These are phyloP conservation scores for Calonectria crousiana DNA, from an alignment of 2,329 filamentous ascomycete genomes.

Conservation along the genomic window DNA sequence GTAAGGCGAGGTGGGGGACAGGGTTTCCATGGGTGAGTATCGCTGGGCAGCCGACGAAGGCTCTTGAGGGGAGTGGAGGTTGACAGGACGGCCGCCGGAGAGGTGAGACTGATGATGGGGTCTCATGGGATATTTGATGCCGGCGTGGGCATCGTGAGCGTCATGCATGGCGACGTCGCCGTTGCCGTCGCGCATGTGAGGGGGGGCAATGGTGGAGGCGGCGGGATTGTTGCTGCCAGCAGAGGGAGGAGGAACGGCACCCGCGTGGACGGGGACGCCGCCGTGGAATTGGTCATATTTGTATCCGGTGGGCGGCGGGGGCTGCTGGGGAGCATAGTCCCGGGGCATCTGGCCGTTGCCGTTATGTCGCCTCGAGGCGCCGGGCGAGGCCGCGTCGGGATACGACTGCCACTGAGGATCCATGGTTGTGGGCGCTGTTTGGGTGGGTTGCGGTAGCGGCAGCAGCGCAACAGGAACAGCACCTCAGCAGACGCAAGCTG, in stretches of 20 bases:
- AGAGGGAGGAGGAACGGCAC: constrained; percentile 40
- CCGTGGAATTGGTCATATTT: constrained; percentile 77
- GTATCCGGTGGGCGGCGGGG: constrained; percentile 65
- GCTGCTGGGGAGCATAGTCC: constrained; percentile 57
- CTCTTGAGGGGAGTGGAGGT: constrained; percentile 77
- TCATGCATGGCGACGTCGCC: constrained; percentile 90
- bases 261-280: constrained; percentile 48
- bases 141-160: constrained; percentile 82
- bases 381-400: constrained; percentile 67
- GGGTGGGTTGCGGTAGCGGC: constrained; percentile 27
- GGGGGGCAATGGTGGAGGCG: constrained; percentile 67
- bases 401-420: constrained; percentile 75
- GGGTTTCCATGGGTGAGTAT: constrained; percentile 95
- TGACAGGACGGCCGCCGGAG: constrained; percentile 64
- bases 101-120: constrained; percentile 82
- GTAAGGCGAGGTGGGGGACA: constrained; percentile 86
- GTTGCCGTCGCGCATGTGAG: constrained; percentile 77
- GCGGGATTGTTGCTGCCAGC: constrained; percentile 62
- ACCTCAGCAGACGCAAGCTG: constrained; percentile 31
- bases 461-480: constrained; percentile 24
- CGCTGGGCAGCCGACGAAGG: constrained; percentile 87
- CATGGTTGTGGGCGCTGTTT: constrained; percentile 55
- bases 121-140: constrained; percentile 87
- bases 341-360: constrained; percentile 60
- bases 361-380: constrained; percentile 75